Conservation (phyloP, 1,139 yeast species). For the Hansenula sp. region DNA sequence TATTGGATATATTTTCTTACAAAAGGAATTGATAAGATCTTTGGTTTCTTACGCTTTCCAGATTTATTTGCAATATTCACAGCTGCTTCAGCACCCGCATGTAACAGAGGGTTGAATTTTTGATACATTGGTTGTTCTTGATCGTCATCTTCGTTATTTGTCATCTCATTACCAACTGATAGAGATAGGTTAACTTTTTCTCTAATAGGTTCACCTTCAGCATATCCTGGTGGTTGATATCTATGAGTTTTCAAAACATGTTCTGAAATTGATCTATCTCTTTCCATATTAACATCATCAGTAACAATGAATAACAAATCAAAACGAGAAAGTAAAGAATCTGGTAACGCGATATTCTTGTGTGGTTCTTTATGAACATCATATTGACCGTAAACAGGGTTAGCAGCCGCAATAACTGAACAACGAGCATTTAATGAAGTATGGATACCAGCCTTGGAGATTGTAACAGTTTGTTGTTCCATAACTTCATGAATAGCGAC, state of each 20-base stretch:
- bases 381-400: slow-evolving; percentile 96
- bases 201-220: slow-evolving; percentile 93
- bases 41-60: slow-evolving; percentile 42
- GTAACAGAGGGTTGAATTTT: slow-evolving; percentile 76
- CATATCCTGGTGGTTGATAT: slow-evolving; percentile 79
- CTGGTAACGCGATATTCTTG: slow-evolving; percentile 94
- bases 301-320: slow-evolving; percentile 94
- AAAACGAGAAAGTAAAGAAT: slow-evolving; percentile 92
- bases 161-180: slow-evolving; percentile 67
- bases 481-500: slow-evolving; percentile 99
- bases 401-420: slow-evolving; percentile 97
- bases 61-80: slow-evolving; percentile 27
- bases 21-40: slow-evolving; percentile 77
- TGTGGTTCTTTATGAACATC: slow-evolving; percentile 96
- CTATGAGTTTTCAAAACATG: slow-evolving; percentile 95
- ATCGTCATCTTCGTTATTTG: slow-evolving; percentile 25
- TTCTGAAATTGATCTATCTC: slow-evolving; percentile 86
- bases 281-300: slow-evolving; percentile 83
- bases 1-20: slow-evolving; percentile 90
- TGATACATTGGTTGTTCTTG: slow-evolving; percentile 56
- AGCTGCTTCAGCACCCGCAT: slow-evolving; percentile 62
- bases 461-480: slow-evolving; percentile 99
- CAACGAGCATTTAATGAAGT: slow-evolving; percentile 96
- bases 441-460: slow-evolving; percentile 98
- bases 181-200: slow-evolving; percentile 67